phyloP scores from a whole-genome alignment of 2,329 filamentous ascomycete genomes.

The Fusarium nurragi region DNA sequence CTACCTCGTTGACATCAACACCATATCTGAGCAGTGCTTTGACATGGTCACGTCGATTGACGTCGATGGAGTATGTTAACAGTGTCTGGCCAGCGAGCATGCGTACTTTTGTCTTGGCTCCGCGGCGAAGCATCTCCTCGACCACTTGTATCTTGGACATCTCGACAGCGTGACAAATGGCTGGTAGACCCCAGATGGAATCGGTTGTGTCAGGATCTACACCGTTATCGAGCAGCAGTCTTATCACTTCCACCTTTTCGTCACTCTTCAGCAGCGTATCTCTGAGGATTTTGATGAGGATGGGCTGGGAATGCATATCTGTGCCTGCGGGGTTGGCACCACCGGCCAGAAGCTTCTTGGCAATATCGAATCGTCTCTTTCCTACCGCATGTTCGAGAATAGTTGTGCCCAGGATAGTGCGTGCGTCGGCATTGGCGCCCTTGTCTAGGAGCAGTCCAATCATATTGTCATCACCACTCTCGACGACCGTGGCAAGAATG shows the following conservation, averaged over 20 bases:
- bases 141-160: background rate
- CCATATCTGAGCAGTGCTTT: background rate
- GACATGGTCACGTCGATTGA: background rate
- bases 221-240: background rate
- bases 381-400: background rate
- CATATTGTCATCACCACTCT: background rate
- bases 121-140: background rate
- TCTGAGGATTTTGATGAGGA: conserved; percentile 7
- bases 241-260: conserved; percentile 1
- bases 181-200: background rate
- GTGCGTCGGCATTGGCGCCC: background rate
- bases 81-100: conserved; percentile 10
- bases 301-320: background rate
- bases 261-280: background rate
- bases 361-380: background rate
- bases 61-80: conserved; percentile 12
- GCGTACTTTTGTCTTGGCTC: background rate
- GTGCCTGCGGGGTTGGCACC: background rate
- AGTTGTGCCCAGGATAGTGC: background rate
- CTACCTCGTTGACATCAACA: conserved; percentile 1
- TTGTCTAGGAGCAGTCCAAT: background rate
- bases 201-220: background rate
- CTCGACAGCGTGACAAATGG: conserved; percentile 15
- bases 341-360: background rate
- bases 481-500: background rate